A percentile compares a stretch with the other conserved stretches of the same genome.
These are phyloP conservation scores for Juncus inflexus DNA, from an alignment of 176 grass and related monocot genomes.

Conservation along the genomic window DNA sequence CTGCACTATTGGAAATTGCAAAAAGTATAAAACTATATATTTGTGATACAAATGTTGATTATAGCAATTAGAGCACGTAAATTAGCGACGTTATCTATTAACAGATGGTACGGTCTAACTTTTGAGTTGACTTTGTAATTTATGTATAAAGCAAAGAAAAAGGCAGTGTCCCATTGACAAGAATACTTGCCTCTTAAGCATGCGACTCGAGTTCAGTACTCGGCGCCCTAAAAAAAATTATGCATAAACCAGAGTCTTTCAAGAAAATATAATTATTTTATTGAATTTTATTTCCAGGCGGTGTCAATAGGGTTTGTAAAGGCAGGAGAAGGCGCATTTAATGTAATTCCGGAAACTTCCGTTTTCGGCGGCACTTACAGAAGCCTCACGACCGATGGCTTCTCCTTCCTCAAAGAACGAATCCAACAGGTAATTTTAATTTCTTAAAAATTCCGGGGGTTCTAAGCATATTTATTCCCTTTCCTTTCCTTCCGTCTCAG, in stretches of 20 bases:
- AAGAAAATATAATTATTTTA: not conserved
- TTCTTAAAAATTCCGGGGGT: not conserved
- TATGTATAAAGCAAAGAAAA: not conserved
- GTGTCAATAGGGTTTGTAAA: conserved; percentile 53
- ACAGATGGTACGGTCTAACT: not conserved
- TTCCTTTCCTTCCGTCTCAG: conserved; percentile 19
- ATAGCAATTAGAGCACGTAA: too few relatives aligned
- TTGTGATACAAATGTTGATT: too few relatives aligned
- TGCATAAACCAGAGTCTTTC: not conserved
- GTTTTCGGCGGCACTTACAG: conserved; percentile 64
- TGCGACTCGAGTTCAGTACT: too few relatives aligned
- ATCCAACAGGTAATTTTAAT: conserved; percentile 47
- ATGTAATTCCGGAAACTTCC: conserved; percentile 57
- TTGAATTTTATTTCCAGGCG: conserved; percentile 31
- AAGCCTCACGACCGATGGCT: conserved; percentile 52
- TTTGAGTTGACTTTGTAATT: not conserved
- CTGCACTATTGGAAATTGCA: too few relatives aligned
- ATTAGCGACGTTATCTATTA: too few relatives aligned
- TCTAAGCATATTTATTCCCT: not conserved
- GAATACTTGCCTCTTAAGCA: too few relatives aligned
- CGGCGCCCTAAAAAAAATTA: too few relatives aligned
- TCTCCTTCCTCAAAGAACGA: conserved; percentile 42
- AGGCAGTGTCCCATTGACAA: too few relatives aligned
- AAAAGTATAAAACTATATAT: too few relatives aligned
- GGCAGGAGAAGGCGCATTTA: conserved; percentile 50